These are phyloP conservation scores for Diaporthe destruens DNA, from an alignment of 2,329 filamentous ascomycete genomes.

Conservation along the genomic window DNA sequence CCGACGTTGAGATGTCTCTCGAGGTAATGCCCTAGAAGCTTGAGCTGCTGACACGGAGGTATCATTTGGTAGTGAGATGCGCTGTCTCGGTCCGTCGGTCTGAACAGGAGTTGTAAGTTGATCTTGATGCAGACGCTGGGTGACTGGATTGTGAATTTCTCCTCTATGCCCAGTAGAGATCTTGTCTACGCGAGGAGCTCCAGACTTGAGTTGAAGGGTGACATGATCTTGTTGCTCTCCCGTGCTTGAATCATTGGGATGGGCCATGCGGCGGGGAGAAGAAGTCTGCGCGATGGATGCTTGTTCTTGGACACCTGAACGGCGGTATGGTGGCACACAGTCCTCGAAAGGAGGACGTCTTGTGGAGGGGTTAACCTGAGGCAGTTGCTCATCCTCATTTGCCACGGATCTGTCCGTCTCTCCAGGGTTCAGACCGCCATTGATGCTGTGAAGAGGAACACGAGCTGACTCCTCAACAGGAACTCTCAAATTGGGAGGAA, in stretches of 20 bases:
- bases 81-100: neutral
- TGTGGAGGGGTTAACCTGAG: neutral
- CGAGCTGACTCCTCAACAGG: neutral
- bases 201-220: neutral
- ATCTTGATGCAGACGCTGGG: neutral
- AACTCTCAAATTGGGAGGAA: neutral
- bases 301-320: neutral
- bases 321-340: conserved; percentile 11
- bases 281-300: neutral
- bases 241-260: neutral
- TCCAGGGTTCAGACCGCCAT: neutral
- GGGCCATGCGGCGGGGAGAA: neutral
- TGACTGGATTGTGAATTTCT: too few species aligned
- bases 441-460: neutral
- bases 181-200: neutral
- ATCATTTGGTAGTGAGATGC: conserved; percentile 37
- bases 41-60: conserved; percentile 35
- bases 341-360: conserved; percentile 20
- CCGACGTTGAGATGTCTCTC: neutral
- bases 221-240: too few species aligned
- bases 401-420: neutral
- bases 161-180: neutral
- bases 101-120: neutral
- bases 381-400: neutral
- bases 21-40: conserved; percentile 1